A percentile compares a stretch with the other conserved stretches of the same genome.
Evolutionary conservation across 1,284 basidiomycete species (phyloP).

Genomic region (Pyrrhoderma lamaoense): DNA sequence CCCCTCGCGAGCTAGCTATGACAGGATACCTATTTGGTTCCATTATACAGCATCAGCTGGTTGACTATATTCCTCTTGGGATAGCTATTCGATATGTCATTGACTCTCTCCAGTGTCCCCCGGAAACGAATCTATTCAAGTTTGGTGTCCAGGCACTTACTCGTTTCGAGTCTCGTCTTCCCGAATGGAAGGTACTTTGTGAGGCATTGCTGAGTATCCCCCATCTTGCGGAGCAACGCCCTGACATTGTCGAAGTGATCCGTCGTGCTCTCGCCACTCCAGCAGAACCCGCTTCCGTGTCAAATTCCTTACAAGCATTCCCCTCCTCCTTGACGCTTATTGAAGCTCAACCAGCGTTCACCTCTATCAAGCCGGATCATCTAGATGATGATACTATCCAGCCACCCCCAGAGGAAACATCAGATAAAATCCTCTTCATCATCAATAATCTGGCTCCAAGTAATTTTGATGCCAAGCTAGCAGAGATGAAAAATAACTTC

Average conservation of each 20-base stretch:
- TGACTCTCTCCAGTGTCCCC: constrained; percentile 85
- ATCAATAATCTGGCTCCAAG: constrained; percentile 95
- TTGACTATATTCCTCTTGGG: constrained; percentile 92
- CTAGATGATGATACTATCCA: constrained; percentile 52
- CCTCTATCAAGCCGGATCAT: constrained; percentile 61
- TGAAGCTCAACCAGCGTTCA: constrained; percentile 57
- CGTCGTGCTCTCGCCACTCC: constrained; percentile 60
- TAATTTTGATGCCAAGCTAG: constrained; percentile 85
- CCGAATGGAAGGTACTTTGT: constrained; percentile 93
- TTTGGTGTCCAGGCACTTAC: constrained; percentile 91
- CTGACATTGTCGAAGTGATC: constrained; percentile 75
- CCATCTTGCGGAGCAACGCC: constrained; percentile 80
- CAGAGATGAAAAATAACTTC: constrained; percentile 79
- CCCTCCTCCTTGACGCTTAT: constrained; percentile 26
- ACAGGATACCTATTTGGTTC: constrained; percentile 96
- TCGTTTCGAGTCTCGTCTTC: constrained; percentile 81
- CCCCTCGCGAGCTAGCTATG: constrained; percentile 90
- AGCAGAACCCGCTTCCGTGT: constrained; percentile 33
- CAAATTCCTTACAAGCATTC: constrained; percentile 34
- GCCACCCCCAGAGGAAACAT: constrained; percentile 78
- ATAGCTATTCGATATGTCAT: constrained; percentile 97
- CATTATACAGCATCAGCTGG: constrained; percentile 88
- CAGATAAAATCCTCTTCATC: constrained; percentile 95
- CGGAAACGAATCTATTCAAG: constrained; percentile 90
- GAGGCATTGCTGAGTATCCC: constrained; percentile 85